phyloP scores from a whole-genome alignment of 2,329 filamentous ascomycete genomes.

The Fusarium newnesense region DNA sequence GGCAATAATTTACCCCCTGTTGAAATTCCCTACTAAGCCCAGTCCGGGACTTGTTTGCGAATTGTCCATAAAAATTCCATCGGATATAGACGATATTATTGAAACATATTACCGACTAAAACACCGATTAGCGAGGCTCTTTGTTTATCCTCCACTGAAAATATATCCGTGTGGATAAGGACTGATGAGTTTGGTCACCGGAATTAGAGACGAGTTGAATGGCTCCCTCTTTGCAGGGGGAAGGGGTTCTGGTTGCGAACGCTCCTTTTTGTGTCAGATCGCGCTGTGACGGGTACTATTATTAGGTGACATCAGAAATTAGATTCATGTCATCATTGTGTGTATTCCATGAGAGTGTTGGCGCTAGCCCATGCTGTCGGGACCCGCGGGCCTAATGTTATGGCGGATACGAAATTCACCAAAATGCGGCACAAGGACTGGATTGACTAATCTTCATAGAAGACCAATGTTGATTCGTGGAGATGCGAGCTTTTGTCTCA shows the following conservation, averaged over 20 bases:
- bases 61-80: too few relatives aligned
- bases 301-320: not conserved
- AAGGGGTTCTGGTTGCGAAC: not conserved
- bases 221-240: not conserved
- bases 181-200: not conserved
- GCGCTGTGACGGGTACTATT: not conserved
- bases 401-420: fast-evolving
- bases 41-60: not conserved
- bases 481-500: fast-evolving
- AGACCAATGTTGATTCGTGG: not conserved
- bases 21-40: not conserved
- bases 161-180: not conserved
- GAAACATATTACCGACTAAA: not conserved
- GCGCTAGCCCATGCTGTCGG: too few relatives aligned
- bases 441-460: not conserved
- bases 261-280: not conserved
- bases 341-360: not conserved
- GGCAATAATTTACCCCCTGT: not conserved
- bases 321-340: not conserved
- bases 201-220: not conserved
- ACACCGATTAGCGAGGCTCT: not conserved
- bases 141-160: not conserved
- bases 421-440: not conserved
- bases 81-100: not conserved
- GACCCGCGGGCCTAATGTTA: too few relatives aligned